These are phyloP conservation scores for Colletotrichum lini DNA, from an alignment of 2,329 filamentous ascomycete genomes.

Conservation along the genomic window DNA sequence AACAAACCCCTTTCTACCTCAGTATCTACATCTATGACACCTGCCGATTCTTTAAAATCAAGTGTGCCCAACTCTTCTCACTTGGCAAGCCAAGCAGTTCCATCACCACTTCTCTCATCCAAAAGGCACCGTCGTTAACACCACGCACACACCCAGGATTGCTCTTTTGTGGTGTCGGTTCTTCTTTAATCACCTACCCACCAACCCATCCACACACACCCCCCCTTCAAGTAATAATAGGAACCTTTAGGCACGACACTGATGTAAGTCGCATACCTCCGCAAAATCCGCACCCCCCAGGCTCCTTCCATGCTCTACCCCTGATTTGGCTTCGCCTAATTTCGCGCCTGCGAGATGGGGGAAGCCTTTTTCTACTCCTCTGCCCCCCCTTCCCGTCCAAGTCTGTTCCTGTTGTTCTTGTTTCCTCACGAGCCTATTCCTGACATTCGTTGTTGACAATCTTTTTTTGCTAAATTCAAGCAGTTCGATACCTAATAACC, in stretches of 20 bases:
- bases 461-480: slow-evolving; percentile 31
- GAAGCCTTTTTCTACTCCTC: slow-evolving; percentile 40
- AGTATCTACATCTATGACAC: background rate
- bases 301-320: slow-evolving; percentile 39
- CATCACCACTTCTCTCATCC: slow-evolving; percentile 19
- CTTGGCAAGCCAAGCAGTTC: slow-evolving; percentile 17
- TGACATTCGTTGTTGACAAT: slow-evolving; percentile 40
- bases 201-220: background rate
- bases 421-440: slow-evolving; percentile 39
- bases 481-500: slow-evolving; percentile 39
- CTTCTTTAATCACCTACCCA: slow-evolving; percentile 1
- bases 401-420: slow-evolving; percentile 3
- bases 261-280: slow-evolving; percentile 40
- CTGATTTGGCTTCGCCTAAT: slow-evolving; percentile 41
- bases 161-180: slow-evolving; percentile 7
- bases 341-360: slow-evolving; percentile 34
- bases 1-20: slow-evolving; percentile 13
- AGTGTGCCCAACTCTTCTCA: slow-evolving; percentile 7
- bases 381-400: slow-evolving; percentile 8
- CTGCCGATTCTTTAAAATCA: slow-evolving; percentile 21
- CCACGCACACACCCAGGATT: slow-evolving; percentile 16
- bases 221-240: slow-evolving; percentile 22
- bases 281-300: slow-evolving; percentile 24
- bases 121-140: slow-evolving; percentile 11
- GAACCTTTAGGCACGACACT: slow-evolving; percentile 29